Base-by-base conservation (phyloP, 495 filamentous ascomycete genomes). In the Paragyromitra xinjiangensis region DNA sequence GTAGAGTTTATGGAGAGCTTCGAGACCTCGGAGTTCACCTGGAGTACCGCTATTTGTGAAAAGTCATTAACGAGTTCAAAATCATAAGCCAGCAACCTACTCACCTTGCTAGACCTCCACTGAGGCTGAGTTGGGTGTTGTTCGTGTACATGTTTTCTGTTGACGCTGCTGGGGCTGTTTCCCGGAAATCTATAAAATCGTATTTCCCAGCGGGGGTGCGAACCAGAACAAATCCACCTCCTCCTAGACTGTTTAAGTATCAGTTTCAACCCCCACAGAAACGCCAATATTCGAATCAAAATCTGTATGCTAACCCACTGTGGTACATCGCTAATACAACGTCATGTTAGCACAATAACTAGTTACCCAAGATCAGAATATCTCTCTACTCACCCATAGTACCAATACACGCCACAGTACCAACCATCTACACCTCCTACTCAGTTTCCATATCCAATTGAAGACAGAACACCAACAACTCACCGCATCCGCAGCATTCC, bases 221-320 rank as follows among this genome's bases (percentile, higher is more conserved):
- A 29, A 95, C 87, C 1, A 97, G 86, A 87, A 91, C 90, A 84
- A 97, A 97, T 0, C 94, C 94, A n/a, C 94, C 94, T 4, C 94
- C 94, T 3, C 93, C 93, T 45, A 97, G 90, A 5, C 76, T 74
- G 37, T 14, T 8, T 19, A 24, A 39, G 34, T 48, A 42, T 75
- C 3, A 69, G 55, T 69, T 59, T 22, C 22, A 44, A 59, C 0
- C 6, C 6, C 11, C 1, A 34, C 34, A 1, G 58, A 48, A 16
- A 5, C 1, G 11, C 29, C 9, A n/a, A 11, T 19, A 26, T 3
- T 34, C 2, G 29, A 34, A 26, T 19, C 14, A 24, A 19, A 9
- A 3, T 7, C 22, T 8, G 12, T 2, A 9, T 8, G 24, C 42
- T 29, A 14, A 75, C 73, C 93, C 93, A 39, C 91, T 93, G 83